A percentile compares a stretch with the other conserved stretches of the same genome.
Evolutionary conservation across 352 stramenopile genomes (phyloP).

Genomic region (Vaucheria bursata): DNA sequence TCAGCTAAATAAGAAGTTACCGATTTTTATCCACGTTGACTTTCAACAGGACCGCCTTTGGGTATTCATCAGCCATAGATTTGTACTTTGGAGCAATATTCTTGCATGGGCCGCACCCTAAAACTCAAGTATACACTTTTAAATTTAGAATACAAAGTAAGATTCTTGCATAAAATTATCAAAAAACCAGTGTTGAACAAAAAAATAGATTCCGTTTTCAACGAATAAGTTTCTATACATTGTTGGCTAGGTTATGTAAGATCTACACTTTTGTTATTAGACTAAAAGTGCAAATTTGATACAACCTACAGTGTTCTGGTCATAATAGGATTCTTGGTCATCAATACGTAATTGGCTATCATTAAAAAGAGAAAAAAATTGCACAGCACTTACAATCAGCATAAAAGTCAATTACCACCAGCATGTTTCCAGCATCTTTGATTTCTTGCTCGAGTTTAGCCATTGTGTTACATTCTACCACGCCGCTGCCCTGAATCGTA

Average conservation of each 20-base stretch:
- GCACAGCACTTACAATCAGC: conserved; percentile 38
- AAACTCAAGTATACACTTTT: background rate
- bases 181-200: no score
- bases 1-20: no score
- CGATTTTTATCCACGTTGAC: conserved; percentile 63
- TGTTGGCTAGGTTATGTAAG: no score
- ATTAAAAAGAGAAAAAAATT: no score
- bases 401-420: conserved; percentile 46
- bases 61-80: conserved; percentile 57
- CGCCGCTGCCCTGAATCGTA: conserved; percentile 21
- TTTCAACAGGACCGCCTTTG: conserved; percentile 60
- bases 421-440: conserved; percentile 46
- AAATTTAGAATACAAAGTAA: background rate
- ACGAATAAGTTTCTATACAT: no score
- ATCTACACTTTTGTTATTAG: no score
- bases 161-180: no score
- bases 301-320: no score
- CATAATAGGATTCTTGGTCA: no score
- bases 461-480: conserved; percentile 39
- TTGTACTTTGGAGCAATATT: conserved; percentile 45
- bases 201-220: no score
- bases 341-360: no score
- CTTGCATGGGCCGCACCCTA: conserved; percentile 24
- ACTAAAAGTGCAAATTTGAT: no score
- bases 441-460: conserved; percentile 33